A percentile compares a stretch with the other conserved stretches of the same genome.
Evolutionary conservation across 2,329 filamentous ascomycete genomes (phyloP).

Genomic region (Sporothrix luriei): DNA sequence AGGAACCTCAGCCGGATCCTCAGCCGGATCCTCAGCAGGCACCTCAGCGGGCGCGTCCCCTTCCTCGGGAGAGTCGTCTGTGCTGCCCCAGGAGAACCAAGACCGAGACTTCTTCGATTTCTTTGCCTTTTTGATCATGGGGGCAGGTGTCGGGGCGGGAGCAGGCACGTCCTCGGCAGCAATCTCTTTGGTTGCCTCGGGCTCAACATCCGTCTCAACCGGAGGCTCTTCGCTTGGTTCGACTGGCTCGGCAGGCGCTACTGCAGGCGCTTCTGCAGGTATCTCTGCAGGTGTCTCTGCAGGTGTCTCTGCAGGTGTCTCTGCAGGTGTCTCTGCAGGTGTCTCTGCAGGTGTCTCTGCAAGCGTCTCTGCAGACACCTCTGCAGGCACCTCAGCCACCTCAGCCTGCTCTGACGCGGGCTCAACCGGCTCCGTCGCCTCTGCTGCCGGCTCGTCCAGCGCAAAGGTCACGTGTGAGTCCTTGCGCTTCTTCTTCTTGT

Average conservation of each 20-base stretch:
- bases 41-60: not conserved
- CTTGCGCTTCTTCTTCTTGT: slow-evolving; percentile 26
- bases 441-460: not conserved
- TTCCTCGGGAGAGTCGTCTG: not conserved
- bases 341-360: not conserved
- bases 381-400: too few species aligned
- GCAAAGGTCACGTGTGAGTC: slow-evolving; percentile 29
- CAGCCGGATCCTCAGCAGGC: not conserved
- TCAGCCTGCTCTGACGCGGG: too few species aligned
- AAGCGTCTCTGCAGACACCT: too few species aligned
- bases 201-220: not conserved
- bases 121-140: slow-evolving; percentile 22
- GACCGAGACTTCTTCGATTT: slow-evolving; percentile 24
- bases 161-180: not conserved
- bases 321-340: not conserved
- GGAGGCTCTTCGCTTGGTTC: not conserved
- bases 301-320: not conserved
- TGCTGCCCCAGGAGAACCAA: slow-evolving; percentile 14
- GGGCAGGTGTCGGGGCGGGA: not conserved
- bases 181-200: not conserved
- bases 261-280: too few species aligned
- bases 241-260: too few species aligned
- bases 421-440: not conserved
- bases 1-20: not conserved
- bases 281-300: not conserved